Percentiles rank a stretch among this genome's conserved stretches.
Evolutionary conservation across 2,329 filamentous ascomycete genomes (phyloP).

Genomic region (Talaromyces islandicus): DNA sequence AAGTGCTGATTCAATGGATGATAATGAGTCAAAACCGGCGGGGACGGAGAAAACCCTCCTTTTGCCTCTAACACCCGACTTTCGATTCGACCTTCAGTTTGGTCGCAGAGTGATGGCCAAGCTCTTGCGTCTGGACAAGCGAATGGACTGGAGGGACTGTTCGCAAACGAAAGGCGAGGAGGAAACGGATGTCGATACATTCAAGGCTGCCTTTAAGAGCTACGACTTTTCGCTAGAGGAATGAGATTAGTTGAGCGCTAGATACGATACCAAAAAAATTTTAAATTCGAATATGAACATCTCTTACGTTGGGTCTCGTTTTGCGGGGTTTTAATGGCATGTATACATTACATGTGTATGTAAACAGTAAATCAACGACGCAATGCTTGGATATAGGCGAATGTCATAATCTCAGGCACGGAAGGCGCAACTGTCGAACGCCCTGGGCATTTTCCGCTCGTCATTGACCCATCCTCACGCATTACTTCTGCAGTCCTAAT

Average conservation of each 20-base stretch:
- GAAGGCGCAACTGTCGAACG: neutral
- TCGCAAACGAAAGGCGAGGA: conserved; percentile 73
- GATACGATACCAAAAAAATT: neutral
- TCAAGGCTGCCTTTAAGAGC: conserved; percentile 73
- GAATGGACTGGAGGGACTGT: conserved; percentile 82
- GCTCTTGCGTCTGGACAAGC: conserved; percentile 69
- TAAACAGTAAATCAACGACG: no score
- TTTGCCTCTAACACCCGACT: conserved; percentile 64
- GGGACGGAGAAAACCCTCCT: conserved; percentile 54
- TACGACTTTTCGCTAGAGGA: conserved; percentile 71
- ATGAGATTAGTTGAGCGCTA: conserved; percentile 2
- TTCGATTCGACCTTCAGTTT: conserved; percentile 86
- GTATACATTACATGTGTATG: no score
- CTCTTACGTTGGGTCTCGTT: no score
- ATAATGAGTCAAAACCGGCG: neutral
- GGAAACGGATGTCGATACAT: conserved; percentile 66
- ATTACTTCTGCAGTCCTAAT: neutral
- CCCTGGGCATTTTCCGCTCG: neutral
- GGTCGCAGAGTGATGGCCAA: conserved; percentile 83
- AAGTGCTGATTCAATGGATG: conserved; percentile 4
- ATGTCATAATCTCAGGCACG: neutral
- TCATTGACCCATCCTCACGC: neutral
- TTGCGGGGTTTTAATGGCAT: no score
- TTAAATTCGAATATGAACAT: neutral
- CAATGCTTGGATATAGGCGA: neutral